Evolutionary conservation across 331 rosid species (phyloP).

Genomic region (Quercus tomentella): DNA sequence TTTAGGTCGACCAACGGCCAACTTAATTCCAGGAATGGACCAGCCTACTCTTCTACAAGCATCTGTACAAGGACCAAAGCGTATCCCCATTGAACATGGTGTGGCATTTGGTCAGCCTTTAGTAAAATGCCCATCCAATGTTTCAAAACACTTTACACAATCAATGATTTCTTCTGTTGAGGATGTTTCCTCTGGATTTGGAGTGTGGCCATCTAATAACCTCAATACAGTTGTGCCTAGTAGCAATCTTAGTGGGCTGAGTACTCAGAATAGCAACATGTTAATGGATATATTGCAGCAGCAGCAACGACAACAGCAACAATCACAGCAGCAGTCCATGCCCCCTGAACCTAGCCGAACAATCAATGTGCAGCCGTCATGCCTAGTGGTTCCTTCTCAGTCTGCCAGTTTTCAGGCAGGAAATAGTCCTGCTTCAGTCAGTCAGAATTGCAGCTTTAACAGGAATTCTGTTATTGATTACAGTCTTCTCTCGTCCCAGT

Average conservation of each 20-base stretch:
- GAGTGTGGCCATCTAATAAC: slow-evolving; percentile 45
- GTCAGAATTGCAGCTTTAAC: slow-evolving; percentile 35
- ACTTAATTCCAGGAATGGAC: slow-evolving; percentile 32
- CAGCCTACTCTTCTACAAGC: slow-evolving; percentile 50
- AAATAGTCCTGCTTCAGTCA: slow-evolving; percentile 41
- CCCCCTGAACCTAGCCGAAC: slow-evolving; percentile 38
- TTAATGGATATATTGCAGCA: slow-evolving; percentile 44
- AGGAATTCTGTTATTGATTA: slow-evolving; percentile 40
- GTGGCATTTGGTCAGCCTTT: slow-evolving; percentile 51
- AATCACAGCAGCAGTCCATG: slow-evolving; percentile 31
- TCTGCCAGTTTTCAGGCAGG: slow-evolving; percentile 39
- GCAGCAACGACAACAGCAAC: slow-evolving; percentile 29
- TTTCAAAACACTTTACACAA: slow-evolving; percentile 36
- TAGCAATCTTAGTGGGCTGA: slow-evolving; percentile 33
- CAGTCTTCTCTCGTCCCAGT: slow-evolving; percentile 36
- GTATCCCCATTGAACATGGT: slow-evolving; percentile 34
- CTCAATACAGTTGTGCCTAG: slow-evolving; percentile 33
- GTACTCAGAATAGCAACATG: slow-evolving; percentile 33
- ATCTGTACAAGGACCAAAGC: slow-evolving; percentile 39
- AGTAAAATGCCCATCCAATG: slow-evolving; percentile 37
- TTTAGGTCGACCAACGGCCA: slow-evolving; percentile 51
- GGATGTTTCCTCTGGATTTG: slow-evolving; percentile 39
- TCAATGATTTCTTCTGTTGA: slow-evolving; percentile 33
- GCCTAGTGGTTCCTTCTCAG: slow-evolving; percentile 60
- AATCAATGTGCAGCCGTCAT: slow-evolving; percentile 76